A percentile compares a stretch with the other conserved stretches of the same genome.
Conservation (phyloP, 2,329 filamentous ascomycete species). For the Phialophora expanda region DNA sequence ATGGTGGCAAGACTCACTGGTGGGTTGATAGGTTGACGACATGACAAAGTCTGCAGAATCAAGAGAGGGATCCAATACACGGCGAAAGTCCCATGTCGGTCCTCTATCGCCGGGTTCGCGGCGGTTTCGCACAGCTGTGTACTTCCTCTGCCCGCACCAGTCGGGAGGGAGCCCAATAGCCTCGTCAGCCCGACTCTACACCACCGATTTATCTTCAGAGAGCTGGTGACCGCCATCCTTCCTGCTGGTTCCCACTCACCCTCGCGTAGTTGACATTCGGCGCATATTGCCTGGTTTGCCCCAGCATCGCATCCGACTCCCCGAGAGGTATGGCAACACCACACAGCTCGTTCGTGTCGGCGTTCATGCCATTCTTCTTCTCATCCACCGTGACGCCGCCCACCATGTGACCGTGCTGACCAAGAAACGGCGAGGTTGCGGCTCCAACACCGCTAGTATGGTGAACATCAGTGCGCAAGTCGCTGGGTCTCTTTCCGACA, state of each 20-base stretch:
- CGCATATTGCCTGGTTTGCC: slow-evolving; percentile 3
- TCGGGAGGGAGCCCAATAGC: slow-evolving; percentile 1
- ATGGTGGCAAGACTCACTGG: background rate
- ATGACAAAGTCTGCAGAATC: background rate
- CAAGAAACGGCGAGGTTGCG: slow-evolving; percentile 15
- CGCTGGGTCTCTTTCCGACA: slow-evolving; percentile 23
- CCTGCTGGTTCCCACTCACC: slow-evolving; percentile 3
- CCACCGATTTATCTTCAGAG: slow-evolving; percentile 7
- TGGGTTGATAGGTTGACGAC: background rate
- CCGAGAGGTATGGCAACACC: background rate
- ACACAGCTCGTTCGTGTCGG: slow-evolving; percentile 11
- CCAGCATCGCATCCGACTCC: slow-evolving; percentile 3
- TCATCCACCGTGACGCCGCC: slow-evolving; percentile 4
- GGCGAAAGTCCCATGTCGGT: background rate
- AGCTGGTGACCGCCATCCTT: slow-evolving; percentile 10
- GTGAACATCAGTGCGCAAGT: slow-evolving; percentile 16
- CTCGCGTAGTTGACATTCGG: background rate
- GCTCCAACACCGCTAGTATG: slow-evolving; percentile 4
- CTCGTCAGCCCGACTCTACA: slow-evolving; percentile 7
- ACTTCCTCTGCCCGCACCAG: slow-evolving; percentile 1
- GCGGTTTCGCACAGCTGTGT: background rate
- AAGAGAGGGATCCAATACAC: background rate
- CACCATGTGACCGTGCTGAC: slow-evolving; percentile 11
- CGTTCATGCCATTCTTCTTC: slow-evolving; percentile 7
- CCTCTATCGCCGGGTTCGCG: background rate